These are phyloP conservation scores for Trametes polyzona DNA, from an alignment of 1,284 basidiomycete genomes.

Conservation along the genomic window DNA sequence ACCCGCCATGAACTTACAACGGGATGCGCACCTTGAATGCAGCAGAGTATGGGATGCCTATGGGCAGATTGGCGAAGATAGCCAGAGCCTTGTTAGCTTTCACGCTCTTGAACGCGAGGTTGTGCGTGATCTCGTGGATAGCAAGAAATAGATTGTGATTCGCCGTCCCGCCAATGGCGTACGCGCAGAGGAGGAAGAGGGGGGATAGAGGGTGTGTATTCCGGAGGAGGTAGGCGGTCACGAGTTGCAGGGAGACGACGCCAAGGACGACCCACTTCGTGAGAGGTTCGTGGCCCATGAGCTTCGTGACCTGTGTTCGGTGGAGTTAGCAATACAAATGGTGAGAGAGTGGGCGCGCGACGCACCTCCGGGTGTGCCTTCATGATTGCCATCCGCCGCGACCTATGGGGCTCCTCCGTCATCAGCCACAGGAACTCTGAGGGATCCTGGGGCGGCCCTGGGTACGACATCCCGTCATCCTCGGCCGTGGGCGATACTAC, in stretches of 20 bases:
- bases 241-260: slow-evolving; percentile 82
- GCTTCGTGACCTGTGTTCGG: slow-evolving; percentile 72
- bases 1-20: background rate
- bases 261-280: slow-evolving; percentile 87
- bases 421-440: slow-evolving; percentile 92
- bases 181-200: slow-evolving; percentile 79
- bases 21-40: slow-evolving; percentile 82
- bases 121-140: slow-evolving; percentile 99
- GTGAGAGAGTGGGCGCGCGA: slow-evolving; percentile 1
- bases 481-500: slow-evolving; percentile 43
- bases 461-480: slow-evolving; percentile 47
- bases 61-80: slow-evolving; percentile 90
- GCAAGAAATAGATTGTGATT: slow-evolving; percentile 98
- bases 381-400: slow-evolving; percentile 86
- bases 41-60: slow-evolving; percentile 94
- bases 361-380: slow-evolving; percentile 92
- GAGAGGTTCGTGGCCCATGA: slow-evolving; percentile 93
- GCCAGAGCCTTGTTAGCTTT: slow-evolving; percentile 87
- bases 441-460: slow-evolving; percentile 67
- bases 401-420: slow-evolving; percentile 96
- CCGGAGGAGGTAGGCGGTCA: slow-evolving; percentile 67
- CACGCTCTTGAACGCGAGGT: slow-evolving; percentile 89
- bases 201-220: slow-evolving; percentile 70
- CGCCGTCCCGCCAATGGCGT: slow-evolving; percentile 89
- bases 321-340: background rate